These are phyloP conservation scores for Aspergillus ostianus DNA, from an alignment of 495 filamentous ascomycete genomes.

Conservation along the genomic window DNA sequence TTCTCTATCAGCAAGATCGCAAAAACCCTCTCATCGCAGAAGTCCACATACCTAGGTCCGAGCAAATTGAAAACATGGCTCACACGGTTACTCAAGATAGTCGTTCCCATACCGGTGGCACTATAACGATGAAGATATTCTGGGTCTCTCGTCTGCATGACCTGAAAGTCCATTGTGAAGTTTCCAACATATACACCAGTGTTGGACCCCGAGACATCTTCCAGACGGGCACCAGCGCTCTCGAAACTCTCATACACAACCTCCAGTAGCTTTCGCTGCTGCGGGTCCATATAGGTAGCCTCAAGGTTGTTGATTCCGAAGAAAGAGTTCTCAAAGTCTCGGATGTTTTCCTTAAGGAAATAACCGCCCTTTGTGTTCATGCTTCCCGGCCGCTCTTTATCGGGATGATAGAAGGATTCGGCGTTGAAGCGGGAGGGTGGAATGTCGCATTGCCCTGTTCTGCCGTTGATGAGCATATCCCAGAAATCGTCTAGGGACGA, in stretches of 20 bases:
- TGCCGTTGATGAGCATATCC: too few species aligned
- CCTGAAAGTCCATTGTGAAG: not conserved
- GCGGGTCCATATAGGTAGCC: not conserved
- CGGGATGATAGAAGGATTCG: too few species aligned
- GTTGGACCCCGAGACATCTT: not conserved
- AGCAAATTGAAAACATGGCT: slow-evolving; percentile 13
- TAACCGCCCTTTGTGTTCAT: not conserved
- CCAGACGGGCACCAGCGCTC: not conserved
- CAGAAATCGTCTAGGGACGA: too few species aligned
- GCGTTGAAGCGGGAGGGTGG: too few species aligned
- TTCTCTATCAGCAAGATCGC: too few species aligned
- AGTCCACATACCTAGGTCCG: not conserved
- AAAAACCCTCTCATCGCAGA: too few species aligned
- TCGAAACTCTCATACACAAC: not conserved
- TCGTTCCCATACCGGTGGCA: slow-evolving; percentile 4
- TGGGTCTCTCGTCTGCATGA: not conserved
- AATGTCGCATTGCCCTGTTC: too few species aligned
- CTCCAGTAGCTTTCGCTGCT: not conserved
- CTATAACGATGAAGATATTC: not conserved
- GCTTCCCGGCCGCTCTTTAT: too few species aligned
- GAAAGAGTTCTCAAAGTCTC: not conserved
- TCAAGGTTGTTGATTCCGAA: not conserved
- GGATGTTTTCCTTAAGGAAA: not conserved
- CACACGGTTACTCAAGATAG: slow-evolving; percentile 6
- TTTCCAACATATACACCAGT: not conserved